Base-by-base conservation (phyloP, 2,329 filamentous ascomycete genomes). In the Penicillium sp. region DNA sequence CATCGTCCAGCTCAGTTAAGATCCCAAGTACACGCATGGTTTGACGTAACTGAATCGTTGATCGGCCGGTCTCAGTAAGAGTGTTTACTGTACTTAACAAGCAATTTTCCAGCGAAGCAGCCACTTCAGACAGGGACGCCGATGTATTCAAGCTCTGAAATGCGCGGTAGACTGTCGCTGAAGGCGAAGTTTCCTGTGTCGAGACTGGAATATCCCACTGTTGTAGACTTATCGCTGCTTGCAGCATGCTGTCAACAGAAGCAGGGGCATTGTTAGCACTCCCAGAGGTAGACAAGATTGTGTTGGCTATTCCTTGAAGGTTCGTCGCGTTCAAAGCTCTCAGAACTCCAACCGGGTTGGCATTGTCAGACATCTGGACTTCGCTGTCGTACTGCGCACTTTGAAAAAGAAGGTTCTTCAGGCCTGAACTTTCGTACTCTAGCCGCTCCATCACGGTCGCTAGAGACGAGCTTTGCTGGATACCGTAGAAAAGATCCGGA, bases 401-500 rank as follows among this genome's bases (percentile, higher is more conserved):
- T 59, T 94, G 88, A 68, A 98, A 96, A 25, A 95, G 88, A 17
- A 99, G 83, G 64, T 90, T 94, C 71, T 96, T 96, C 53, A 88
- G 82, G 0, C 93, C 93, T 67, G 96, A 89, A 52, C 88, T 88
- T 76, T 99, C 95, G 71, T 97, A 94, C 66, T 96, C 92, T 4
- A 98, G 83, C 10, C 91, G 88, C 53, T 89, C 86, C 59, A 98
- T 81, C 0, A 98, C 89, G 11, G 89, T 91, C 15, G 85, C 82
- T 15, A 99, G 78, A 58, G 88, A 92, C 6, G 92, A 85, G 42
- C 86, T 86, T 74, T 96, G 90, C 43, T 91, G 86, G 7, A 97
- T 83, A 4, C 95, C 96, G 71, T 99, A 99, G 74, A 96, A 99
- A 0, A 92, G 89, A 74, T 99, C 95, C 1, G 93, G 94, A 69